Base-by-base conservation (phyloP, 2,329 filamentous ascomycete genomes). In the Colletotrichum acutatum region DNA sequence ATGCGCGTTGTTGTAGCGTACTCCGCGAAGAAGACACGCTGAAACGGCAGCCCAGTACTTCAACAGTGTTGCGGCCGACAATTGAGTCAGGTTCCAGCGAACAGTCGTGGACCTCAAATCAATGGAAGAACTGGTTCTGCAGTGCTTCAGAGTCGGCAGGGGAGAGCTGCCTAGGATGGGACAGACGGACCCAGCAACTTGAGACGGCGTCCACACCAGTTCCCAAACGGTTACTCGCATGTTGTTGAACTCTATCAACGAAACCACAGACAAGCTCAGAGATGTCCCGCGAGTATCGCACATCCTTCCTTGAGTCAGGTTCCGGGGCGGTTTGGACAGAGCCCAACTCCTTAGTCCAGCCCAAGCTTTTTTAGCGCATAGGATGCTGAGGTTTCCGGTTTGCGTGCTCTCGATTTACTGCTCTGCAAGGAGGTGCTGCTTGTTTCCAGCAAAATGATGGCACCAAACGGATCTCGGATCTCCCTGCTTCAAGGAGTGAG, bases 101-200 rank as follows among this genome's bases (percentile, higher is more conserved):
- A 22, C 37, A n/a, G 42, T 16, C 4, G 30, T n/a, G 9, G 32
- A n/a, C 28, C n/a, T 57, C 53, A 56, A 56, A 16, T 49, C 42
- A n/a, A n/a, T n/a, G 3, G 19, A 49, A 49, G 42, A 19, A 49
- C 19, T 22, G 19, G 19, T 30, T 30, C 46, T 54, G 32, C 16
- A 8, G 46, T 65, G 66, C 63, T 66, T 66, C 59, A 71, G 60
- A 52, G 54, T 59, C 26, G 66, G 60, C 70, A 66, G 49, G 70
- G 66, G 26, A 70, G n/a, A 70, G 42, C 60, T 37, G 56, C 19
- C 14, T 7, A 61, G 60, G 54, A 69, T 70, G 66, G 70, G 60
- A 70, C 66, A 73, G 46, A 69, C 26, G 52, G 60, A 26, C 49
- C 61, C 56, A 70, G 66, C 60, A 56, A 66, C 71, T 66, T 66